phyloP scores from a whole-genome alignment of 306 rosid genomes.

The Cicer chorassanicum region DNA sequence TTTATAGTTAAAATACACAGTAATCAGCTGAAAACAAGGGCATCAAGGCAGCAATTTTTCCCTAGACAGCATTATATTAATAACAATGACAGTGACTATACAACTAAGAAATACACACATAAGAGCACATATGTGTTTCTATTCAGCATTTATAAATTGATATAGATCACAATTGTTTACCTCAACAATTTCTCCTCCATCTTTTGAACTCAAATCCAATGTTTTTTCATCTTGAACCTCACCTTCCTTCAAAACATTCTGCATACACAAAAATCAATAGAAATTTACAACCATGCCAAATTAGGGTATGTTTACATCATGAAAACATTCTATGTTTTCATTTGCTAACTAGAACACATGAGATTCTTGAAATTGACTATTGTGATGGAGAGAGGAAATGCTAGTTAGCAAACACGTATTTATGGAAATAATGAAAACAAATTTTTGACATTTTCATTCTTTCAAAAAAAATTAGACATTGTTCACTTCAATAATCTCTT shows the following conservation, averaged over 20 bases:
- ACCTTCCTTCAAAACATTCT: constrained; percentile 34
- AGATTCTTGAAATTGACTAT: no score
- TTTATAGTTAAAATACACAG: constrained; percentile 15
- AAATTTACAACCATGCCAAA: background rate
- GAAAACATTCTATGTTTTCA: no score
- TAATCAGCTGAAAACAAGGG: constrained; percentile 8
- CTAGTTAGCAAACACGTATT: no score
- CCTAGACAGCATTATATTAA: background rate
- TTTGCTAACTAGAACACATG: no score
- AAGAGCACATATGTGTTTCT: background rate
- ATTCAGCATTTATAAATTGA: background rate
- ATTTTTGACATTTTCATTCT: no score
- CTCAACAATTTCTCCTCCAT: constrained; percentile 40
- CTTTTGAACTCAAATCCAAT: constrained; percentile 9
- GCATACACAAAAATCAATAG: constrained; percentile 8
- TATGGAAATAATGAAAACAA: no score
- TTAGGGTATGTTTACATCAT: no score
- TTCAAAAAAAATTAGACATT: no score
- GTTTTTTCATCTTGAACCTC: constrained; percentile 33
- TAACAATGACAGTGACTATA: background rate
- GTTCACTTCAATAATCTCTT: no score
- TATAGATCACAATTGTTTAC: constrained; percentile 27
- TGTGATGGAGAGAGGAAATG: no score
- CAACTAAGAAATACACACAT: constrained; percentile 14
- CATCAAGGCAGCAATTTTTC: background rate